Evolutionary conservation across 371 early-diverging fungal species (phyloP), one percentile per base, ranked within the genome.

Genomic region (Mortierella sp.): DNA sequence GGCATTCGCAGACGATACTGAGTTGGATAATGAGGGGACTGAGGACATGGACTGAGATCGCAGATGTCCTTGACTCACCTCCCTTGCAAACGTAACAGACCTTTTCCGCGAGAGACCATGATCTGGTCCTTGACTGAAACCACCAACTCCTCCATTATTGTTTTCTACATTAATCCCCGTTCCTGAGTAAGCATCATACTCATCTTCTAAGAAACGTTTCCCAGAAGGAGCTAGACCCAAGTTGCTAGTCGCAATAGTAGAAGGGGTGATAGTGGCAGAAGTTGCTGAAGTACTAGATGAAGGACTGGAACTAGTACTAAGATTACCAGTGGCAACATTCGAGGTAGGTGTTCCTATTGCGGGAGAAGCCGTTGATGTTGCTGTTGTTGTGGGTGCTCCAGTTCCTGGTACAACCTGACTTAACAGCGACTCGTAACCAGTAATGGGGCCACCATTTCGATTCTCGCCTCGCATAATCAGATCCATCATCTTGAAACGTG

Each of bases 401-500:
- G 56, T 15, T 13, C 49, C 64, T 55, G 66, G 62, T 34, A 61
- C 49, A 9, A 58, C 45, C 47, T 68, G 68, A 47, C 56, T 63
- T 37, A 77, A 56, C 28, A 72, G 49, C 17, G 55, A 54, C 28
- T 77, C 78, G 17, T 77, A 77, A 8, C 78, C 78, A 2, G 78
- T 72, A 49, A 68, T 60, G 66, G 56, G 64, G 9, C 31, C 49
- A 29, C 63, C 13, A 2, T 59, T 56, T 37, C 74, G 70, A 47
- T 62, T 56, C 53, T 79, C 80, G 23, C 70, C 70, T 3, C 74
- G 59, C 65, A 88, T 68, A 64, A 87, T 88, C 47, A 87, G 78
- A 66, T 89, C 87, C 66, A 86, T 86, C 61, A 85, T 86, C 51
- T 86, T 84, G 61, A 89, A 75, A 54, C 86, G 87, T 0, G 91